Base-by-base conservation (phyloP, 73 alveolate species). In the Paramecium biaurelia region DNA sequence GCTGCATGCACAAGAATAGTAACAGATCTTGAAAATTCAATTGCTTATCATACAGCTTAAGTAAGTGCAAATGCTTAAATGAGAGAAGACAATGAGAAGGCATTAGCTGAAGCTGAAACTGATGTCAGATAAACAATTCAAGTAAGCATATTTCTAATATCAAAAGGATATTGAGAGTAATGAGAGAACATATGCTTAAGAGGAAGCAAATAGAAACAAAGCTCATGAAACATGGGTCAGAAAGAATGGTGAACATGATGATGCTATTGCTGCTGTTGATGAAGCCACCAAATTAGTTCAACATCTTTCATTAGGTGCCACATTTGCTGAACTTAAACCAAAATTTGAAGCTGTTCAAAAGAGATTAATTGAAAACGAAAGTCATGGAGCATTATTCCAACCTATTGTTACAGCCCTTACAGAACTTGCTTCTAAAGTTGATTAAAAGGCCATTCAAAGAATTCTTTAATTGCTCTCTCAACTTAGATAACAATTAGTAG, bases 181-280 rank as follows among this genome's bases (percentile, higher is more conserved):
- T 45, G 90, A 79, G 30, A 79, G 43, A 45, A 79, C 90, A 42
- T 79, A 11, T 45, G 90, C 90, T 26, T 23, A 38, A 79, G 90
- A 79, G 18, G 90, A 79, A 43, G 90, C 90, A 23, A 79, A 79
- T 41, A 79, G 90, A 79, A 79, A 79, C 26, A 79, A 79, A 24
- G 70, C 70, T 7, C 90, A 79, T 23, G 90, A 79, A 43, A 79
- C 72, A 42, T 79, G 70, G 70, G 72, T 45, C 5, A 79, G 90
- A 79, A 79, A 79, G 74, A 79, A 79, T 43, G 41, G 74, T n/a
- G 90, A 79, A 42, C 90, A 79, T 43, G 70, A 43, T 30, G 90
- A 79, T 79, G 90, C 90, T 24, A 79, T 79, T 42, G 70, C 42
- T 43, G 90, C 90, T 12, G 90, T 79, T 8, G 90, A 79, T 79